Percentiles rank a stretch among this genome's conserved stretches.
Conservation (phyloP, 139 green algal species). For the Ettlia oleoabundans region DNA sequence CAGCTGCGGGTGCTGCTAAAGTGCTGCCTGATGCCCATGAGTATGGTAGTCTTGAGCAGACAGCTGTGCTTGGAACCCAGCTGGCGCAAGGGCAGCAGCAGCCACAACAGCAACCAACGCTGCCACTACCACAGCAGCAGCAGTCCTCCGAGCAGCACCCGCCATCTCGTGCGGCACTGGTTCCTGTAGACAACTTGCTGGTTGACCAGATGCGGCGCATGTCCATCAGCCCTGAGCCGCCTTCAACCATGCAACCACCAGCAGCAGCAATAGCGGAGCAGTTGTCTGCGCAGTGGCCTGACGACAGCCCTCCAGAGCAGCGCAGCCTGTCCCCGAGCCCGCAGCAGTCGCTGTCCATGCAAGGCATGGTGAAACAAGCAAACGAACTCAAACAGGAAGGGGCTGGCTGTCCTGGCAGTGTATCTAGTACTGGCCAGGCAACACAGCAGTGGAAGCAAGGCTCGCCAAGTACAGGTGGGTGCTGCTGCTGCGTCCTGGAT, state of each 20-base stretch:
- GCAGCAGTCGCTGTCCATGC: slow-evolving; percentile 30
- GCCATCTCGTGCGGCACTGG: not conserved
- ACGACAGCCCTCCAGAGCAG: slow-evolving; percentile 17
- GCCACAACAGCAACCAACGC: not conserved
- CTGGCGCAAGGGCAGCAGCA: not conserved
- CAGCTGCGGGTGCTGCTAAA: no score
- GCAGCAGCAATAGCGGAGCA: no score
- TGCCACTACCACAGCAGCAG: no score
- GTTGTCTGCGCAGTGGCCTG: no score
- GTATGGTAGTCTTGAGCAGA: no score
- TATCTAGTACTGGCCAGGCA: not conserved
- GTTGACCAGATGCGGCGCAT: slow-evolving; percentile 17
- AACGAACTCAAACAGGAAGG: not conserved
- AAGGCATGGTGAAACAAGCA: not conserved
- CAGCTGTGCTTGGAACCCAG: no score
- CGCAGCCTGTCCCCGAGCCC: slow-evolving; percentile 14
- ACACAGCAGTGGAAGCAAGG: not conserved
- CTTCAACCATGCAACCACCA: no score
- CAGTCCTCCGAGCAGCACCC: not conserved
- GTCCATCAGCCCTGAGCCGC: slow-evolving; percentile 28
- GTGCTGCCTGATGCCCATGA: no score
- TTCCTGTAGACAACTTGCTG: slow-evolving; percentile 4
- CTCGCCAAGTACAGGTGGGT: no score
- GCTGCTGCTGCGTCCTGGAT: no score
- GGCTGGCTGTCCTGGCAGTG: not conserved